Evolutionary conservation across 1,139 yeast species (phyloP), one percentile per base, ranked within the genome.

Genomic region (Magnusiomyces tetraspermus): DNA sequence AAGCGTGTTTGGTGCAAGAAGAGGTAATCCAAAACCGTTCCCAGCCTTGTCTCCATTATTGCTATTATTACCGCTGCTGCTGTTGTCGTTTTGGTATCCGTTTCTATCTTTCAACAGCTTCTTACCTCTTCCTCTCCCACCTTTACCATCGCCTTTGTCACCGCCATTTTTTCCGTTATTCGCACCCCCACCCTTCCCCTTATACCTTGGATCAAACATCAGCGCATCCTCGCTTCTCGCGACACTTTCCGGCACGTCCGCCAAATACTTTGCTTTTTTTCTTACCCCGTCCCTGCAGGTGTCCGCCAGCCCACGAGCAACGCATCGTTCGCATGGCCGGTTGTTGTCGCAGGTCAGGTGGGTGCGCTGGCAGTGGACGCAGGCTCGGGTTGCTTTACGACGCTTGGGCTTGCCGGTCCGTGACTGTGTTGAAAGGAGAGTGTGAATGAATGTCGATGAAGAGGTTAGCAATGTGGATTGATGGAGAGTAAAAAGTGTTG

Each of bases 261-360:
- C 75, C 51, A 89, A 67, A 61, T 89, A 89, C 66, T 89, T 89
- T 67, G 88, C 87, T 58, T 79, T 74, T 70, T 89, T 89, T 51
- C 97, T 71, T 1, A 94, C 94, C 2, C 96, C 96, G 71, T 89
- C 96, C 47, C 81, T 80, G 68, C 97, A 89, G 0, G 84, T 73
- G 19, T 70, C 74, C 3, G 75, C 77, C n/a, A 86, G 70, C 0
- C 89, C 89, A 60, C 86, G 73, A 48, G 75, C 76, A n/a, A 83
- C 66, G 67, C 97, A 90, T 49, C 96, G 68, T 53, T 76, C 75
- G 63, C 97, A 90, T 0, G 97, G 97, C 48, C 97, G 63, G 42
- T 69, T 68, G 17, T 81, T 76, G 61, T 88, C 96, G 67, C 97
- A 90, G 0, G 96, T 85, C 75, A 88, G 80, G 67, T 90, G 97